Percentiles rank a stretch among this genome's conserved stretches.
Conservation (phyloP, 495 filamentous ascomycete genomes). For the Hypoxylon lenormandii region DNA sequence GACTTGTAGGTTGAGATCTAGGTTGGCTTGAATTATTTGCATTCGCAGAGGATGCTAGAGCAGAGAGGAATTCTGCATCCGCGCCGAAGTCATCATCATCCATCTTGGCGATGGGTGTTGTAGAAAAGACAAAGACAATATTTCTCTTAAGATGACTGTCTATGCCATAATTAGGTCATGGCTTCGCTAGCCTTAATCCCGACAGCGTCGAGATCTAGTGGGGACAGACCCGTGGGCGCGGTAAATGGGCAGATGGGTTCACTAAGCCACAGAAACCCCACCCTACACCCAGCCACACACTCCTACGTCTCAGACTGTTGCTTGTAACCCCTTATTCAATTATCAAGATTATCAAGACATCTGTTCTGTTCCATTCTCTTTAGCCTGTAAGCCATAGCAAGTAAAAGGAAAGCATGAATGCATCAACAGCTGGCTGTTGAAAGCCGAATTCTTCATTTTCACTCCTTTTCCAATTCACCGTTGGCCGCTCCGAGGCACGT, state of each 20-base stretch:
- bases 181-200: slow-evolving; percentile 20
- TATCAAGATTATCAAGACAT: slow-evolving; percentile 32
- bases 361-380: slow-evolving; percentile 36
- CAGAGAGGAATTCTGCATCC: slow-evolving; percentile 69
- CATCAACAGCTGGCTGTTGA: slow-evolving; percentile 50
- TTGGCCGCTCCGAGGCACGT: background rate
- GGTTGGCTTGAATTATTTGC: slow-evolving; percentile 30
- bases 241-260: too few species aligned
- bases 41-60: slow-evolving; percentile 62
- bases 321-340: slow-evolving; percentile 30
- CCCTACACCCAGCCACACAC: slow-evolving; percentile 26
- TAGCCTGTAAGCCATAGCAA: slow-evolving; percentile 29
- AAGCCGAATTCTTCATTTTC: slow-evolving; percentile 12
- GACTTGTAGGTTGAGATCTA: slow-evolving; percentile 46
- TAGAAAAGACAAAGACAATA: too few species aligned
- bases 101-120: slow-evolving; percentile 44
- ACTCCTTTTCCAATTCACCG: slow-evolving; percentile 8
- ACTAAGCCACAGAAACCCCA: slow-evolving; percentile 8
- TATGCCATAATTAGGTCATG: too few species aligned
- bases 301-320: background rate
- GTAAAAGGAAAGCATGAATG: slow-evolving; percentile 29
- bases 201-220: slow-evolving; percentile 5
- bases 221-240: too few species aligned
- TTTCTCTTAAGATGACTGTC: too few species aligned
- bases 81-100: slow-evolving; percentile 71